Conservation (phyloP, 495 filamentous ascomycete species). For the Aspergillus homomorphus region DNA sequence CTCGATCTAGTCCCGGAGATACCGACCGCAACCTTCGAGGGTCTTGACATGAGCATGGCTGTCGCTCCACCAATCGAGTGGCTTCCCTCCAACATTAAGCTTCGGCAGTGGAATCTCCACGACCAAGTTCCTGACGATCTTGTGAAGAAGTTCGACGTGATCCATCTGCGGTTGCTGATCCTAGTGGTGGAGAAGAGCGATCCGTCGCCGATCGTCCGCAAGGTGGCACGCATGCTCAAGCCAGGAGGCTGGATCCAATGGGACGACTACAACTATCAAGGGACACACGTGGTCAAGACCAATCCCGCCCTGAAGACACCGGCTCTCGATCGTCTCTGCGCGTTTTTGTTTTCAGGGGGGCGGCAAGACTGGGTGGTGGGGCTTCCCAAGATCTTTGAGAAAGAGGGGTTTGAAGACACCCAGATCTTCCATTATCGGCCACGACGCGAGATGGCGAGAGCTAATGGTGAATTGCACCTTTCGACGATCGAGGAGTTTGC, state of each 20-base stretch:
- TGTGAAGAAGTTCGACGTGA: slow-evolving; percentile 29
- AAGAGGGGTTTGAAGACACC: slow-evolving; percentile 9
- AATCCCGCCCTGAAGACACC: neutral
- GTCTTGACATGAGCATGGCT: slow-evolving; percentile 23
- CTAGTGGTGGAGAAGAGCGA: slow-evolving; percentile 26
- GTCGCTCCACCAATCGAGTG: slow-evolving; percentile 20
- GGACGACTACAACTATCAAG: slow-evolving; percentile 24
- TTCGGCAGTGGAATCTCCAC: slow-evolving; percentile 28
- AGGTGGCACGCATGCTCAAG: slow-evolving; percentile 25
- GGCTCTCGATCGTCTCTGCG: slow-evolving; percentile 11
- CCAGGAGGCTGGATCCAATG: slow-evolving; percentile 37
- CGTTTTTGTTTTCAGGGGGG: slow-evolving; percentile 7
- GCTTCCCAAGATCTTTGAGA: slow-evolving; percentile 8
- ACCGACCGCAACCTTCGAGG: slow-evolving; percentile 13
- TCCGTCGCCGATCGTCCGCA: slow-evolving; percentile 12
- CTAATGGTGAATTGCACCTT: slow-evolving; percentile 15
- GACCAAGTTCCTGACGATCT: slow-evolving; percentile 22
- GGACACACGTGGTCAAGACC: slow-evolving; percentile 8
- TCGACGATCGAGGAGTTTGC: slow-evolving; percentile 16
- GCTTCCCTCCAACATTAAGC: slow-evolving; percentile 23
- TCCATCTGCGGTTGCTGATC: slow-evolving; percentile 30
- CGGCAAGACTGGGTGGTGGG: slow-evolving; percentile 20
- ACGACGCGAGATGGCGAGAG: slow-evolving; percentile 10
- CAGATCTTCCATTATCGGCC: slow-evolving; percentile 11
- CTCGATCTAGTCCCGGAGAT: slow-evolving; percentile 4